Percentiles rank a stretch among this genome's conserved stretches.
Evolutionary conservation across 805 yeast genomes (phyloP).

Genomic region (Lachancea kluyveri): DNA sequence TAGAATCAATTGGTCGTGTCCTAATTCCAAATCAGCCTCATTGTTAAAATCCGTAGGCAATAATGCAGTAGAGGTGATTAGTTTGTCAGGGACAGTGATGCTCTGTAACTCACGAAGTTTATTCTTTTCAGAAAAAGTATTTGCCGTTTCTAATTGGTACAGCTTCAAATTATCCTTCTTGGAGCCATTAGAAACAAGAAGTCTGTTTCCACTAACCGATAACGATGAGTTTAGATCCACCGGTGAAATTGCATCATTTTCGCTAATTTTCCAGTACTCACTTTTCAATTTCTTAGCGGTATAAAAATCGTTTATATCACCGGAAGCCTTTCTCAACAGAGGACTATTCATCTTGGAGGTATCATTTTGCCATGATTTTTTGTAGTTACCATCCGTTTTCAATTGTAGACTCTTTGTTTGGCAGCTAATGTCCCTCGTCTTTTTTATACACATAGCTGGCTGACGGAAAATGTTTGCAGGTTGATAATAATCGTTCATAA

Average conservation of each 20-base stretch:
- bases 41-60: conserved; percentile 8
- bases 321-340: conserved; percentile 21
- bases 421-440: conserved; percentile 4
- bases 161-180: conserved; percentile 16
- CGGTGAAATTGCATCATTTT: conserved; percentile 8
- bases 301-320: conserved; percentile 25
- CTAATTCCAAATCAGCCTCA: conserved; percentile 8
- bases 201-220: conserved; percentile 11
- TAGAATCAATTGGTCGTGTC: conserved; percentile 30
- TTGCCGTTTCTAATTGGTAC: conserved; percentile 5
- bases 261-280: conserved; percentile 19
- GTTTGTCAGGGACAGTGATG: conserved; percentile 22
- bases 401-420: neutral
- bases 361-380: conserved; percentile 20
- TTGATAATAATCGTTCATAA: conserved; percentile 13
- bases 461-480: conserved; percentile 26
- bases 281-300: conserved; percentile 23
- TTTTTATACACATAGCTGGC: conserved; percentile 20
- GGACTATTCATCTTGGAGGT: conserved; percentile 18
- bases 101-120: conserved; percentile 19
- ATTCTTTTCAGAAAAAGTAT: conserved; percentile 1
- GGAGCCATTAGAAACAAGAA: conserved; percentile 16
- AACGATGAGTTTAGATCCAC: conserved; percentile 9
- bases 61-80: conserved; percentile 13
- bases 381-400: conserved; percentile 6